phyloP scores from a whole-genome alignment of 2,329 filamentous ascomycete species.

The Xylariaceae sp. region DNA sequence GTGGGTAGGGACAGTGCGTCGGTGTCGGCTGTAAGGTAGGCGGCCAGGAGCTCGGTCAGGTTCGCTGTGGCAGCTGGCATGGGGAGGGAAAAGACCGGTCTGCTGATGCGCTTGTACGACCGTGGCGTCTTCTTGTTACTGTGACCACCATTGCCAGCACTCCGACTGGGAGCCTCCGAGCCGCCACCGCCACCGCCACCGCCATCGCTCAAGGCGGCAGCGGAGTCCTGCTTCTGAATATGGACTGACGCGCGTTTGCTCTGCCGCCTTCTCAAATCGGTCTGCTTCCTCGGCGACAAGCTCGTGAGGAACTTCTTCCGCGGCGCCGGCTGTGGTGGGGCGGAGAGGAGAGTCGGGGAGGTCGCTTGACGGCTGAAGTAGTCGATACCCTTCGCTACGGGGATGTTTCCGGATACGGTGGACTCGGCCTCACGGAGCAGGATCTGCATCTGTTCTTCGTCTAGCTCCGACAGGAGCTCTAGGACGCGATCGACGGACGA shows the following conservation, averaged over 20 bases:
- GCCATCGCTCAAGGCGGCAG: not conserved
- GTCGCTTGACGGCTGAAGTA: conserved; percentile 20
- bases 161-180: not conserved
- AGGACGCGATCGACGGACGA: conserved; percentile 28
- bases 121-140: conserved; percentile 18
- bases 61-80: conserved; percentile 13
- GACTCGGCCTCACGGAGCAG: conserved; percentile 27
- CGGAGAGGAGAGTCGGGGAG: not conserved
- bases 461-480: conserved; percentile 25
- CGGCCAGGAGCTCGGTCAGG: conserved; percentile 20
- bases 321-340: conserved; percentile 11
- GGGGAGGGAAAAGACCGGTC: conserved; percentile 19
- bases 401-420: conserved; percentile 23
- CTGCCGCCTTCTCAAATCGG: conserved; percentile 16
- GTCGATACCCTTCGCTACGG: conserved; percentile 26
- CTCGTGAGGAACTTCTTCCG: conserved; percentile 24
- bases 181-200: not conserved
- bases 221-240: conserved; percentile 8
- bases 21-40: conserved; percentile 13
- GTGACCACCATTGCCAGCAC: not conserved
- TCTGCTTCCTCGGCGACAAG: conserved; percentile 22
- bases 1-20: conserved; percentile 6
- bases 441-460: conserved; percentile 25
- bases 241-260: conserved; percentile 20
- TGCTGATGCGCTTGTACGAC: conserved; percentile 24